phyloP scores from a whole-genome alignment of 495 filamentous ascomycete genomes.

The Letharia columbiana region DNA sequence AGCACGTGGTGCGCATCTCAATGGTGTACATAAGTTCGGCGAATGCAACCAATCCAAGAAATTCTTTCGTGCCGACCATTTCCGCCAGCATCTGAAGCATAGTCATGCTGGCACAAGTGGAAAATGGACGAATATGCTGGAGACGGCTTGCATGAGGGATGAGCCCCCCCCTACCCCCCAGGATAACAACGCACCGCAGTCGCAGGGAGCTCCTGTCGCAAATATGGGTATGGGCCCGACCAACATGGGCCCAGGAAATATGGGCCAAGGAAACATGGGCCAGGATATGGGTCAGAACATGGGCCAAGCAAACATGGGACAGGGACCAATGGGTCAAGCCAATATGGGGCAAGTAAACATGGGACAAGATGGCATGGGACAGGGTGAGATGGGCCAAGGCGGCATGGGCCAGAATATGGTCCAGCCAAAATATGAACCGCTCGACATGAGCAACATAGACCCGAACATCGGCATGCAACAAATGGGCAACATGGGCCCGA shows the following conservation, averaged over 20 bases:
- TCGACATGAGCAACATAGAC: slow-evolving; percentile 24
- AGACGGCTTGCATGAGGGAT: slow-evolving; percentile 95
- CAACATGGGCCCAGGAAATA: slow-evolving; percentile 11
- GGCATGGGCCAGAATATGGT: slow-evolving; percentile 8
- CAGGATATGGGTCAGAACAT: slow-evolving; percentile 12
- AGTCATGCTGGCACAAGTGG: slow-evolving; percentile 94
- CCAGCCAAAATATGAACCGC: slow-evolving; percentile 8
- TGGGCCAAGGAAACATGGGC: slow-evolving; percentile 14
- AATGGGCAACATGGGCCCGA: slow-evolving; percentile 15
- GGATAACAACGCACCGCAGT: slow-evolving; percentile 13
- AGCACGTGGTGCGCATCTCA: slow-evolving; percentile 72
- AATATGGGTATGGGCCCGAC: slow-evolving; percentile 25
- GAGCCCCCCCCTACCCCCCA: slow-evolving; percentile 41
- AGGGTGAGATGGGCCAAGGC: slow-evolving; percentile 14
- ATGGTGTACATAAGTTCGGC: slow-evolving; percentile 87
- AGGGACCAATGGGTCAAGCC: slow-evolving; percentile 10
- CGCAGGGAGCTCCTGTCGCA: slow-evolving; percentile 23
- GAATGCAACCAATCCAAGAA: slow-evolving; percentile 99
- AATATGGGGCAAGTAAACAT: slow-evolving; percentile 14
- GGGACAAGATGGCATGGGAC: slow-evolving; percentile 10
- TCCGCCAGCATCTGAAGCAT: slow-evolving; percentile 96
- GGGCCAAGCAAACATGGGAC: slow-evolving; percentile 19
- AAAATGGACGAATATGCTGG: slow-evolving; percentile 98
- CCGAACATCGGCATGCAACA: slow-evolving; percentile 18
- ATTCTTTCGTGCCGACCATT: slow-evolving; percentile 95